Evolutionary conservation across 2,329 filamentous ascomycete genomes (phyloP).

Genomic region (Sarocladium kiliense): DNA sequence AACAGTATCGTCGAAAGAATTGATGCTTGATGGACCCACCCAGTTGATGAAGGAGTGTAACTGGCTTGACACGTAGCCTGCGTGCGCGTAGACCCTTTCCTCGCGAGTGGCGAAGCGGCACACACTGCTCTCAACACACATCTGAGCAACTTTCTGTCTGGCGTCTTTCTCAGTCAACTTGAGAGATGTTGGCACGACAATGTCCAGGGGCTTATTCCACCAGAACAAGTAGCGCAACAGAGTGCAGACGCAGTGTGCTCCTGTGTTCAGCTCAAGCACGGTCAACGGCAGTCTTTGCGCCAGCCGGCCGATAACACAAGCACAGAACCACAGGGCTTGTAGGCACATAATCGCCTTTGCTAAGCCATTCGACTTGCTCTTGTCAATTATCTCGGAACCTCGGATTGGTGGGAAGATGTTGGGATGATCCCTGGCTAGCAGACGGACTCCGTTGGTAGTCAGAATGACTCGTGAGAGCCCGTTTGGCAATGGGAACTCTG

Average conservation of each 20-base stretch:
- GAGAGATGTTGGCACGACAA: background rate
- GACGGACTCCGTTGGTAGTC: background rate
- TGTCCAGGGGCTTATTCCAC: background rate
- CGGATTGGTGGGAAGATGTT: background rate
- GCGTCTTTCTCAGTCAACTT: background rate
- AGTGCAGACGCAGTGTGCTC: background rate
- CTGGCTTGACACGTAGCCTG: too few species aligned
- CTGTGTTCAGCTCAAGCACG: background rate
- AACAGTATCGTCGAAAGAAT: too few species aligned
- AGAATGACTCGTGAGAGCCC: background rate
- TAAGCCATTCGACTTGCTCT: background rate
- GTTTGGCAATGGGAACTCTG: background rate
- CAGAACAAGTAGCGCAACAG: background rate
- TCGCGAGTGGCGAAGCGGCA: too few species aligned
- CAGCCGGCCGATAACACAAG: background rate
- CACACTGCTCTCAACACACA: too few species aligned
- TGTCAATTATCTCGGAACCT: background rate
- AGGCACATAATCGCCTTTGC: background rate
- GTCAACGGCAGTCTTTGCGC: background rate
- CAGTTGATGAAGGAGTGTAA: too few species aligned
- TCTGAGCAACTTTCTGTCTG: too few species aligned
- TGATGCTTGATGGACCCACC: too few species aligned
- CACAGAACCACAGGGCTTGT: background rate
- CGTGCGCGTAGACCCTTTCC: too few species aligned
- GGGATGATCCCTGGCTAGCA: background rate